These are phyloP conservation scores for Nicotiana undulata DNA, from an alignment of 257 asterid genomes.

Conservation along the genomic window DNA sequence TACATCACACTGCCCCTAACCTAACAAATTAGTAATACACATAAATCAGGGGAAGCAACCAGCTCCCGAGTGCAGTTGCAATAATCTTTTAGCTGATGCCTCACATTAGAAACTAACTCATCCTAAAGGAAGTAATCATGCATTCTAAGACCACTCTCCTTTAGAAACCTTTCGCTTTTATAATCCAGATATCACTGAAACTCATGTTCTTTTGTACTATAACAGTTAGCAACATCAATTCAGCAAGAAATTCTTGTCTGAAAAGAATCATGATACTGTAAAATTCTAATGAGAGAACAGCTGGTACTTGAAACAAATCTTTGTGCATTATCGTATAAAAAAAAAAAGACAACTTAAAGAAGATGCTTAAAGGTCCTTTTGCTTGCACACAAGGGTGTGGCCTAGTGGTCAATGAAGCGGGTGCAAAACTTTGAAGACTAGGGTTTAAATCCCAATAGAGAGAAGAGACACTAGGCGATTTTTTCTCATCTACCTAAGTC, in stretches of 20 bases:
- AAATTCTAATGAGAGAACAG: not conserved
- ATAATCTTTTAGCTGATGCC: not conserved
- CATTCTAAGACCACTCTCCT: not conserved
- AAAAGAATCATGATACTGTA: not conserved
- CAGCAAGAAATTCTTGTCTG: not conserved
- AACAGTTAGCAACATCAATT: not conserved
- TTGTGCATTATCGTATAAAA: not conserved
- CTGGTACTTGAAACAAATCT: not conserved
- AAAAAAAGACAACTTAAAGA: not conserved
- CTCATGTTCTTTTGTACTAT: not conserved
- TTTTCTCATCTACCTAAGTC: too few species aligned
- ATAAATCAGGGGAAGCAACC: not conserved
- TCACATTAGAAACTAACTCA: not conserved
- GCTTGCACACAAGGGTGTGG: too few species aligned
- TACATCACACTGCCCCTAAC: not conserved
- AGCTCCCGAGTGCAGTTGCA: not conserved
- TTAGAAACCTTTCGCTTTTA: not conserved
- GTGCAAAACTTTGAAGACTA: too few species aligned
- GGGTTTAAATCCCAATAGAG: too few species aligned
- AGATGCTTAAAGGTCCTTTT: not conserved
- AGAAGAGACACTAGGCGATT: too few species aligned
- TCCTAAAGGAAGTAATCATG: not conserved
- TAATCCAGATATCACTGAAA: not conserved
- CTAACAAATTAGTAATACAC: not conserved
- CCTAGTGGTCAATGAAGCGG: too few species aligned